Evolutionary conservation across 257 asterid species (phyloP).

Genomic region (Nicotiana tomentosiformis): DNA sequence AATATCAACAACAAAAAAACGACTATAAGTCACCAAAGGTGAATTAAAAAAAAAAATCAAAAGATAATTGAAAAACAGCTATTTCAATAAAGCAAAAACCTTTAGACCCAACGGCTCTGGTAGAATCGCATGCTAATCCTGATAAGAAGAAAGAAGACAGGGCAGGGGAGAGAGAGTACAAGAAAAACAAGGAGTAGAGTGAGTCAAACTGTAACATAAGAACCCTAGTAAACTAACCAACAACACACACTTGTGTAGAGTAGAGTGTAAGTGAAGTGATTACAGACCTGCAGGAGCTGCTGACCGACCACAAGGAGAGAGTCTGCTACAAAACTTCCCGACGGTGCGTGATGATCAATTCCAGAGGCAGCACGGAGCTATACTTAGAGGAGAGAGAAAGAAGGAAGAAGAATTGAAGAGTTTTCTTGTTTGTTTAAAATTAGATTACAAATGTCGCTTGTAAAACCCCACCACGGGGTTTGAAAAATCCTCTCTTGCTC

Average conservation of each 20-base stretch:
- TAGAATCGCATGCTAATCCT: neutral
- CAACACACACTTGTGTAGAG: neutral
- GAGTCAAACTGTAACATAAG: neutral
- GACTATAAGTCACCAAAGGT: too few relatives aligned
- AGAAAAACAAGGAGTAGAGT: neutral
- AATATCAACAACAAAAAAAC: too few relatives aligned
- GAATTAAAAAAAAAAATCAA: too few relatives aligned
- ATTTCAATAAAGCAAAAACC: neutral
- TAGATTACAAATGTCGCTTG: constrained; percentile 58
- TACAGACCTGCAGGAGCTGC: neutral
- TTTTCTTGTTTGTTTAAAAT: constrained; percentile 8
- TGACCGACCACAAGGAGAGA: neutral
- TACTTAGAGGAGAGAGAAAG: neutral
- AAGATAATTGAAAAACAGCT: neutral
- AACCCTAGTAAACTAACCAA: neutral
- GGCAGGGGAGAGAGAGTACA: neutral
- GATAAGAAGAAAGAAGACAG: neutral
- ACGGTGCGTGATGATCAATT: constrained; percentile 6
- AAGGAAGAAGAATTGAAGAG: constrained; percentile 17
- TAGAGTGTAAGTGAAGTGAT: neutral
- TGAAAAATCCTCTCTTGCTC: neutral
- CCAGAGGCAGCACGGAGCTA: neutral
- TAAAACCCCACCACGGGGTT: constrained; percentile 23
- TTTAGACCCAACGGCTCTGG: neutral
- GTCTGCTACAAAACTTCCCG: neutral